phyloP scores from a whole-genome alignment of 2,329 filamentous ascomycete species.

The Emergomyces pasteurianus region DNA sequence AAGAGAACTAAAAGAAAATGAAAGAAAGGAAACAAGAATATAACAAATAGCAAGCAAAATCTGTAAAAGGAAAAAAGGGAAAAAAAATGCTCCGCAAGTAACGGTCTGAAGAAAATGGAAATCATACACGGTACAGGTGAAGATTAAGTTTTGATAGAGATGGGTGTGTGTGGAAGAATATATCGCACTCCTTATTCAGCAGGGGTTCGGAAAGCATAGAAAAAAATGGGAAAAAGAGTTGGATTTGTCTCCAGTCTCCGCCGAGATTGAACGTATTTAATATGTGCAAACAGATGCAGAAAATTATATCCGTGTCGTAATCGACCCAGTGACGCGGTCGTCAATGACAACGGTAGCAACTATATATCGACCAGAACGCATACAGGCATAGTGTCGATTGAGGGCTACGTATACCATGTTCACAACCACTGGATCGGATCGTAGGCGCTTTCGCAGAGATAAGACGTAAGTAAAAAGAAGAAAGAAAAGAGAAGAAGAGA shows the following conservation, averaged over 20 bases:
- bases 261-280: background rate
- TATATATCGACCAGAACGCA: background rate
- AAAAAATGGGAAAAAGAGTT: background rate
- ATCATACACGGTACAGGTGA: background rate
- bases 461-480: no score
- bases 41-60: background rate
- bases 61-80: conserved; percentile 1
- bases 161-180: background rate
- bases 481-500: background rate
- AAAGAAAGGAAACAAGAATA: conserved; percentile 10
- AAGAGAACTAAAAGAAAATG: conserved; percentile 9
- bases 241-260: background rate
- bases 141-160: background rate
- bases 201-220: background rate
- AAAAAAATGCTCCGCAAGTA: background rate
- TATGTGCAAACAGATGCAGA: background rate
- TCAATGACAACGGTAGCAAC: background rate
- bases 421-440: background rate
- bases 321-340: background rate
- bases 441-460: background rate
- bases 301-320: background rate
- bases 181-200: conserved; percentile 1
- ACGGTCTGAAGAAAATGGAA: background rate
- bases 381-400: background rate
- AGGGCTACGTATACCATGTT: background rate